Evolutionary conservation across 2,329 filamentous ascomycete genomes (phyloP).

Genomic region (Pseudocercospora eumusae): DNA sequence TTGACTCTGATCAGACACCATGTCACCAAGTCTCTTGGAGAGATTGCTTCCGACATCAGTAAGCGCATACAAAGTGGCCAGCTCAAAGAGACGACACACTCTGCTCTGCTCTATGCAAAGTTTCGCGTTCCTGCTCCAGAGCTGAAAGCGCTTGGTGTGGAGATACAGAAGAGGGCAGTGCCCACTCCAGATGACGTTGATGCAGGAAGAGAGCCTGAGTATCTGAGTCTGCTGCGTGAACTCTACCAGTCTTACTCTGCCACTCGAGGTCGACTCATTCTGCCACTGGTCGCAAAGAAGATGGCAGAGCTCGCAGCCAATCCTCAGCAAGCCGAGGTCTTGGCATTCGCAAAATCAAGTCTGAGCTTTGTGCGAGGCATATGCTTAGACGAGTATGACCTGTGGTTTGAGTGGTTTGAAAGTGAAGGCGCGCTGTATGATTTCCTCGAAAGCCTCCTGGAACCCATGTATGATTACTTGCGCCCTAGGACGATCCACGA

Average conservation of each 20-base stretch:
- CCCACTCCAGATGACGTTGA: conserved; percentile 46
- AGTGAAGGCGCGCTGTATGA: conserved; percentile 64
- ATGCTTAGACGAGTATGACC: conserved; percentile 66
- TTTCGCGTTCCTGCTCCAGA: conserved; percentile 67
- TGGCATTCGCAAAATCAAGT: conserved; percentile 63
- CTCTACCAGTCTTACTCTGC: conserved; percentile 65
- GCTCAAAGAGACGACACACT: conserved; percentile 70
- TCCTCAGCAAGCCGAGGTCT: conserved; percentile 63
- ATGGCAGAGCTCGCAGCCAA: conserved; percentile 58
- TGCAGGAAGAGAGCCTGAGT: conserved; percentile 63
- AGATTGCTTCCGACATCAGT: conserved; percentile 62
- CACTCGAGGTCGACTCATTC: conserved; percentile 59
- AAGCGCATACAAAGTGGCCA: conserved; percentile 67
- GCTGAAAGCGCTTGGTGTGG: conserved; percentile 65
- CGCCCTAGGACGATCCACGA: conserved; percentile 67
- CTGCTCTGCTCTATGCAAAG: conserved; percentile 69
- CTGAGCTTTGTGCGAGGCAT: conserved; percentile 67
- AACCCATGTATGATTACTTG: conserved; percentile 67
- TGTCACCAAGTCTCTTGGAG: conserved; percentile 64
- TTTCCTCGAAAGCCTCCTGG: conserved; percentile 66
- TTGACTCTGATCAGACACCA: conserved; percentile 67
- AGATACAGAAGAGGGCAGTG: conserved; percentile 67
- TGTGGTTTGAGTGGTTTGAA: conserved; percentile 68
- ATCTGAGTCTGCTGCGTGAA: conserved; percentile 66
- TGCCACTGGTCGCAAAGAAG: conserved; percentile 65